A percentile compares a stretch with the other conserved stretches of the same genome.
Evolutionary conservation across 2,329 filamentous ascomycete species (phyloP).

Genomic region (Colletotrichum sp.): DNA sequence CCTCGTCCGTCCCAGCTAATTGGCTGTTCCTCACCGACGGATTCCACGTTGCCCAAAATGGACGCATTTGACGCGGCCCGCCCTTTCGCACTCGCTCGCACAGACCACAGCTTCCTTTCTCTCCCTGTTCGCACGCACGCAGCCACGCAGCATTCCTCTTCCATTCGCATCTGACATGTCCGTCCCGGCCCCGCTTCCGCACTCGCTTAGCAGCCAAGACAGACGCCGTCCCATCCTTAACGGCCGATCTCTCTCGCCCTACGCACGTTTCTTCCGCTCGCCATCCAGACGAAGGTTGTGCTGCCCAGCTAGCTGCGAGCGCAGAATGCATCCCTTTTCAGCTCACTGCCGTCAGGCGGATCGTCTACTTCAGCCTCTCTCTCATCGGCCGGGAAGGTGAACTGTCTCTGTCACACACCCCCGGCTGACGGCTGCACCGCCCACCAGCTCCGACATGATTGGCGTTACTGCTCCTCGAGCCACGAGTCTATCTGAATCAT

Average conservation of each 20-base stretch:
- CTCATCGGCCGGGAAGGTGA: not conserved
- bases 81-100: conserved; percentile 15
- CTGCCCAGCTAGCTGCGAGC: not conserved
- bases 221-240: not conserved
- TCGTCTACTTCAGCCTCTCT: not conserved
- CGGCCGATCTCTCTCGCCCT: not conserved
- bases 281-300: not conserved
- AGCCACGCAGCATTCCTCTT: not conserved
- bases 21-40: no score
- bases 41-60: not conserved
- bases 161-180: not conserved
- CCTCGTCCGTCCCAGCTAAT: not conserved
- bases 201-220: conserved; percentile 15
- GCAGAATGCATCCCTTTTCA: not conserved
- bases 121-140: not conserved
- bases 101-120: not conserved
- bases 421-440: not conserved
- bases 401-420: not conserved
- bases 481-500: not conserved
- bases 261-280: not conserved
- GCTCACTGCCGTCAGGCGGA: not conserved
- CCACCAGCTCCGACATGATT: not conserved
- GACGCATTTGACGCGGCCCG: not conserved
- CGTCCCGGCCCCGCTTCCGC: conserved; percentile 1
- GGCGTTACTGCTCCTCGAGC: not conserved